These are phyloP conservation scores for Rhododendron simsii DNA, from an alignment of 148 eudicot genomes.

Conservation along the genomic window DNA sequence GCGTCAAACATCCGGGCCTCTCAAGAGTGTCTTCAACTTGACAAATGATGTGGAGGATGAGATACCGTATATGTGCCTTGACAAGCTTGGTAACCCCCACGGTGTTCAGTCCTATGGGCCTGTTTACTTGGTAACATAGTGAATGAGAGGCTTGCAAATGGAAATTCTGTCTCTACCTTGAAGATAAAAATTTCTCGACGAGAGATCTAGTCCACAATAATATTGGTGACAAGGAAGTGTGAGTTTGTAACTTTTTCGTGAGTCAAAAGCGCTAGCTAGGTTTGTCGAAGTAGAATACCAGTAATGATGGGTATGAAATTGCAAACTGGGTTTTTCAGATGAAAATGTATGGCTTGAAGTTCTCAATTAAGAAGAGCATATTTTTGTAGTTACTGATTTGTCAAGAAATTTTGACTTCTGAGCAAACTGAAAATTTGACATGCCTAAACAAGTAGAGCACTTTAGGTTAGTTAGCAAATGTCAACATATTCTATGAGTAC, in stretches of 20 bases:
- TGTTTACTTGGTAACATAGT: conserved; percentile 44
- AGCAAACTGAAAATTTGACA: not conserved
- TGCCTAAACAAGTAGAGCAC: not conserved
- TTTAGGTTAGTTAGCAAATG: not conserved
- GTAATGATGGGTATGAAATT: not conserved
- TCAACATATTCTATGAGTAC: not conserved
- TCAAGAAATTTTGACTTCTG: not conserved
- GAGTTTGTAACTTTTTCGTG: not conserved
- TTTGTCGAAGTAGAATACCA: conserved; percentile 1
- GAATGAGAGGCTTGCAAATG: not conserved
- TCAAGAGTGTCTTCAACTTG: conserved; percentile 20
- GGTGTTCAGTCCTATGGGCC: conserved; percentile 36
- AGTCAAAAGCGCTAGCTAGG: not conserved
- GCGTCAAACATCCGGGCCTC: conserved; percentile 29
- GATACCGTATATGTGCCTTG: conserved; percentile 30
- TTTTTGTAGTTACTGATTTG: not conserved
- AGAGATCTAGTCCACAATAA: not conserved
- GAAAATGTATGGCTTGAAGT: not conserved
- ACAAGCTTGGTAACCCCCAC: conserved; percentile 17
- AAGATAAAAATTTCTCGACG: not conserved
- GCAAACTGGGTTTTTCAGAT: not conserved
- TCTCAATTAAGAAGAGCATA: not conserved
- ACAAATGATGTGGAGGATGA: conserved; percentile 19
- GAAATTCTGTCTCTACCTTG: not conserved
- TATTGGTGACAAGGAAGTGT: not conserved